Evolutionary conservation across 129 eudicot species (phyloP), one percentile per base, ranked within the genome.

Genomic region (Chrysanthemum lavandulifolium): DNA sequence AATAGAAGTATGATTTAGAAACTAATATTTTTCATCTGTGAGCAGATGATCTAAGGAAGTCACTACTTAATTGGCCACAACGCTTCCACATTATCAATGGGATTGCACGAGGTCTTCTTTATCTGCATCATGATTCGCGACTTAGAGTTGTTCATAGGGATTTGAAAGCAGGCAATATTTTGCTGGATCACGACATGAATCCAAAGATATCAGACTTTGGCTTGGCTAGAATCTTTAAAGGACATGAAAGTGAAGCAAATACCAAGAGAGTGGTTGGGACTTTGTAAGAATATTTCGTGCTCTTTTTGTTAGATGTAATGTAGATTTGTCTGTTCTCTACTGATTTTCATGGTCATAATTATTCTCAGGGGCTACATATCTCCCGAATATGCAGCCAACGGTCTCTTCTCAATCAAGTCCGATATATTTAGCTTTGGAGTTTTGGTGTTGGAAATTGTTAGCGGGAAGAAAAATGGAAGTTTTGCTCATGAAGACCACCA

Each of bases 121-220:
- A 85, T 72, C 87, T 85, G 57, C 90, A 85, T 74, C 83, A 82
- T 70, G 87, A 85, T 66, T 85, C 87, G 0, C 70, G 85, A 4
- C 76, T 86, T 7, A 77, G 79, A 70, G 80, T 86, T 55, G 82
- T 86, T n/a, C 91, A 86, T 56, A 75, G 91, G 58, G 91, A 86
- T 72, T 84, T 86, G 49, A 86, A 86, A 64, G 67, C 84, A 10
- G 80, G 86, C 68, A 86, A 86, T 49, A 69, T 86, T 29, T 67
- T 86, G 58, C 21, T 86, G 4, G 88, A 86, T 61, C 31, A 50
- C 14, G 71, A 86, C 6, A 65, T 86, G 82, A 69, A 45, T 63
- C 80, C 91, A 50, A 86, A 83, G 65, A 86, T 86, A 65, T 80
- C 88, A 11, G 87, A 86, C 52, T 86, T 86, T 43, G 91, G 91